These are phyloP conservation scores for Venturiaceae sp. DNA, from an alignment of 2,329 filamentous ascomycete species.

Conservation along the genomic window DNA sequence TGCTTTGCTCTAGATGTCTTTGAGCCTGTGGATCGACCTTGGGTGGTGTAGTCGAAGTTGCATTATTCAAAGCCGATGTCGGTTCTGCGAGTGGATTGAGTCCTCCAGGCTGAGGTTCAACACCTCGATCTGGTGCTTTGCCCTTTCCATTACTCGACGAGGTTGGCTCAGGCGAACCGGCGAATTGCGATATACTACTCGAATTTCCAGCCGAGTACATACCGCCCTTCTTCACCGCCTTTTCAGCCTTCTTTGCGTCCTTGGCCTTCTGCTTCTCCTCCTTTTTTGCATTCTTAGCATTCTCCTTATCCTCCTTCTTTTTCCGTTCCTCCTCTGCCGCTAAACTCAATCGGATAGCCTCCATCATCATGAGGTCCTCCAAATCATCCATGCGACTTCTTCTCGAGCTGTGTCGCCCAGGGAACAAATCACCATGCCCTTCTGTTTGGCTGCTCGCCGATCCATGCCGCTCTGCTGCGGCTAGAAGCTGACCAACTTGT, in stretches of 20 bases:
- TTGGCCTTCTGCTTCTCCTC: conserved; percentile 66
- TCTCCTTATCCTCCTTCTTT: conserved; percentile 72
- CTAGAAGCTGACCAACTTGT: conserved; percentile 20
- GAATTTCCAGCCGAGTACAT: conserved; percentile 6
- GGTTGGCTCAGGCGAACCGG: background rate
- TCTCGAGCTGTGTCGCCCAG: conserved; percentile 41
- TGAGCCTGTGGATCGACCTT: conserved; percentile 26
- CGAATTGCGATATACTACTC: conserved; percentile 11
- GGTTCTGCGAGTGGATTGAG: conserved; percentile 33
- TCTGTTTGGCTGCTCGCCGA: conserved; percentile 17
- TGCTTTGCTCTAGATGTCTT: conserved; percentile 34
- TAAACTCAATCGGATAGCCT: conserved; percentile 85
- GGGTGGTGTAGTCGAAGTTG: conserved; percentile 12
- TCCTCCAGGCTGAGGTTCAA: conserved; percentile 17
- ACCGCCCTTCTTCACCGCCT: conserved; percentile 55
- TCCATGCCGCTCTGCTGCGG: conserved; percentile 15
- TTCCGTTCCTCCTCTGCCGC: conserved; percentile 89
- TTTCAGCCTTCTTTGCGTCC: conserved; percentile 56
- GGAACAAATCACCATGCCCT: conserved; percentile 21
- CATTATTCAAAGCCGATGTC: conserved; percentile 29
- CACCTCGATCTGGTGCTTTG: conserved; percentile 35
- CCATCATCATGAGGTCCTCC: conserved; percentile 98
- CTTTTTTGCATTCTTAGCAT: conserved; percentile 74
- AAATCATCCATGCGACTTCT: conserved; percentile 70
- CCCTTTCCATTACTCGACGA: conserved; percentile 27